These are phyloP conservation scores for Cutaneotrichosporon cutaneum DNA, from an alignment of 1,284 basidiomycete genomes.

Conservation along the genomic window DNA sequence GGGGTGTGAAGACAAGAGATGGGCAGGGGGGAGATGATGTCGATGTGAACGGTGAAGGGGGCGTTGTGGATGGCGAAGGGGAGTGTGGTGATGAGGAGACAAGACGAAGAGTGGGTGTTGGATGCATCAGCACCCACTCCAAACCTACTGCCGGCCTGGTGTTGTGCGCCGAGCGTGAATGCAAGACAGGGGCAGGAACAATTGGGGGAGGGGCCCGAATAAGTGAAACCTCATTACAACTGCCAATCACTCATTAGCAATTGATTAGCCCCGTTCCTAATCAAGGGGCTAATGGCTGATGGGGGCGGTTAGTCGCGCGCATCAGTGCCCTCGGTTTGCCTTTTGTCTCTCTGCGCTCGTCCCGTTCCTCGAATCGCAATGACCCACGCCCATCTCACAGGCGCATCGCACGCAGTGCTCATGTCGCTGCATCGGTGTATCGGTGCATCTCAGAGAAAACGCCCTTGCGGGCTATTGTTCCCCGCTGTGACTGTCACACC, in stretches of 20 bases:
- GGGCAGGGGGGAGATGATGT: background rate
- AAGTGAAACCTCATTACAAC: no score
- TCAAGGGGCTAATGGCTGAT: no score
- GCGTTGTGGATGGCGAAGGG: background rate
- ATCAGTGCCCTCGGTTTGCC: background rate
- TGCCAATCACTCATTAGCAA: no score
- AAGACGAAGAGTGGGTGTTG: no score
- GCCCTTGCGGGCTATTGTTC: no score
- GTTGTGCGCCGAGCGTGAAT: background rate
- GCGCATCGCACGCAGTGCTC: background rate
- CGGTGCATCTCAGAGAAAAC: no score
- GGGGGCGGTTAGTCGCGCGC: background rate
- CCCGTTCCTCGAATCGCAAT: background rate
- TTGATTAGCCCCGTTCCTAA: no score
- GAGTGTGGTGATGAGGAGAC: background rate
- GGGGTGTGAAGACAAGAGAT: background rate
- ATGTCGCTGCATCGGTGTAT: background rate
- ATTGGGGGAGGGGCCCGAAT: no score
- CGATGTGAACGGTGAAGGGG: background rate
- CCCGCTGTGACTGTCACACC: conserved; percentile 4
- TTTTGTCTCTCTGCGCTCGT: background rate
- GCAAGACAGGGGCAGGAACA: no score
- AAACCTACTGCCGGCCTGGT: no score
- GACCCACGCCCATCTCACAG: background rate
- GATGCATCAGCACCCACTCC: no score